Conservation (phyloP, 73 alveolate genomes). For the Effrenium voratum region DNA sequence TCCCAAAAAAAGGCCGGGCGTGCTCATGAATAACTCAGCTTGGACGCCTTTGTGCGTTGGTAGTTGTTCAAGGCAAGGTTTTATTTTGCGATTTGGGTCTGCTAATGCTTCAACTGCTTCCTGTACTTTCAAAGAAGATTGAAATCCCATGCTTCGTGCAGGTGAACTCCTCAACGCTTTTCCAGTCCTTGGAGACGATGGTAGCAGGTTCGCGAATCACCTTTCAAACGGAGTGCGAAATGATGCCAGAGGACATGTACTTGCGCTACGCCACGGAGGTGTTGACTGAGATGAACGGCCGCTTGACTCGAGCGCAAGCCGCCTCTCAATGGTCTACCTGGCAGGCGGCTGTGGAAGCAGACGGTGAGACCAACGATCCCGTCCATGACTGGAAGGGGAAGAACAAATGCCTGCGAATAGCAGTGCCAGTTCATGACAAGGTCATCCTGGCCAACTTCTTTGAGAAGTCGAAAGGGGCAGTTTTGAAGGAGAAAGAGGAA, state of each 20-base stretch:
- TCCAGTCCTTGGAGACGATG: background rate
- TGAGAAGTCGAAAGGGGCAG: background rate
- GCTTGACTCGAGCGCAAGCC: constrained; percentile 5
- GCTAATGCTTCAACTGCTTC: too few relatives aligned
- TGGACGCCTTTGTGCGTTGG: too few relatives aligned
- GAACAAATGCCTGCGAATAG: background rate
- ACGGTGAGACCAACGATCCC: background rate
- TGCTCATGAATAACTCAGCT: too few relatives aligned
- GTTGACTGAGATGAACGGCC: constrained; percentile 1
- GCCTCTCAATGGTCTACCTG: background rate
- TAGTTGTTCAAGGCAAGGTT: too few relatives aligned
- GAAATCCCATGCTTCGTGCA: background rate
- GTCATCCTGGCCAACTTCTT: constrained; percentile 2
- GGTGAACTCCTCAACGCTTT: background rate
- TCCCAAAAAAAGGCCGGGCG: too few relatives aligned
- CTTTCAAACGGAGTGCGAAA: background rate
- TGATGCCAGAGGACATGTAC: constrained; percentile 3
- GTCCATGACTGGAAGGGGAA: background rate
- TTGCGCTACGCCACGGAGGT: background rate
- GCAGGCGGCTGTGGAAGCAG: background rate
- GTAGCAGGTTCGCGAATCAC: background rate
- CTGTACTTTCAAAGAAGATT: too few relatives aligned
- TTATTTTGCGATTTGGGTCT: too few relatives aligned
- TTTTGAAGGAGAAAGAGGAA: background rate
- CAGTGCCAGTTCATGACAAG: background rate